Base-by-base conservation (phyloP, 1,139 yeast species). In the Pneumocystis sp. region DNA sequence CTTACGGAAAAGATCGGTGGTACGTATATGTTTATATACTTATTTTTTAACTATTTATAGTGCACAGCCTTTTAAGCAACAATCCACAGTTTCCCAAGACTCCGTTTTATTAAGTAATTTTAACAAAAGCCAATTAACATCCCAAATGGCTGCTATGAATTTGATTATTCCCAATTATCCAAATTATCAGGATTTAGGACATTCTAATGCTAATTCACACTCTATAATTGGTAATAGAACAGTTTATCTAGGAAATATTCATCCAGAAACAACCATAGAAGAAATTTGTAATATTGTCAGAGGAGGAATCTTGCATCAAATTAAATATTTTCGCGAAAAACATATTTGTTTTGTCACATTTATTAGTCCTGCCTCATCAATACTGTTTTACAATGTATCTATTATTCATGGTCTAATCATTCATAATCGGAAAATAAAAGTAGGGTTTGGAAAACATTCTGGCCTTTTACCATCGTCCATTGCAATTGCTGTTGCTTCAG, bases 391-490 rank as follows among this genome's bases (percentile, higher is more conserved):
- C 75, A 96, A 96, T 21, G 83, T 87, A 84, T 85, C 93, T 70
- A 89, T 87, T 73, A 78, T 86, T 68, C 93, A 89, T 70, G 95
- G 95, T 0, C 77, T 93, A 66, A 81, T 87, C 3, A 85, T 93
- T 66, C 96, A 88, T 74, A 85, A 86, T 71, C 82, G 91, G 71
- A 81, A 88, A 70, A 83, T 91, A 66, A 87, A 88, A 74, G 88
- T 93, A 67, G 96, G 96, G 25, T 93, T 97, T 97, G 98, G 97
- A 63, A 89, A 88, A 74, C 96, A 89, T 74, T 85, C 96, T 1
- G 96, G 97, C 10, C 93, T 96, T 0, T 79, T 91, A 67, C 83
- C 89, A n/a, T 85, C 87, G 70, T 86, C 88, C 3, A 80, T 91
- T 67, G 83, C 89, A 7, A 77, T 85, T 68, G 96, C 96, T 1